phyloP scores from a whole-genome alignment of 2,329 filamentous ascomycete genomes.

The Fusarium caatingaense region DNA sequence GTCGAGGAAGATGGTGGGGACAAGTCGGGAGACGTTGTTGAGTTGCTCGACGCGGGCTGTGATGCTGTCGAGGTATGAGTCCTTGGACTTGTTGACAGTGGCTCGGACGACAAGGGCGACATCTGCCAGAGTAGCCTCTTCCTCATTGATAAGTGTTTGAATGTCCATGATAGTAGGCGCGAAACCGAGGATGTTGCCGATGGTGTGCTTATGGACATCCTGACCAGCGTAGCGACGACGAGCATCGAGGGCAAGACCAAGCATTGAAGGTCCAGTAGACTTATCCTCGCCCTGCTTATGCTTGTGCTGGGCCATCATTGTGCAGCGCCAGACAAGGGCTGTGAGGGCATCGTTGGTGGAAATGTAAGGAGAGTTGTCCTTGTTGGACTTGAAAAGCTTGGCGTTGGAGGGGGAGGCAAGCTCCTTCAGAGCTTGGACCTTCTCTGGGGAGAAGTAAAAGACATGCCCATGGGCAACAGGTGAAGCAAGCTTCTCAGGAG shows the following conservation, averaged over 20 bases:
- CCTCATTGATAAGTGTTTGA: not conserved
- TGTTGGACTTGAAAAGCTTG: not conserved
- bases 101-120: slow-evolving; percentile 4
- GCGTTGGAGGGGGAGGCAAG: not conserved
- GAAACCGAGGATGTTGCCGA: slow-evolving; percentile 16
- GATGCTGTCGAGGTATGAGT: slow-evolving; percentile 1
- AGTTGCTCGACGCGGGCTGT: not conserved
- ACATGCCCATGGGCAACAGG: slow-evolving; percentile 11
- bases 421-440: slow-evolving; percentile 3
- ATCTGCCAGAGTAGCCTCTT: not conserved
- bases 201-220: slow-evolving; percentile 8
- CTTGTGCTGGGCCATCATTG: slow-evolving; percentile 9
- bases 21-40: not conserved
- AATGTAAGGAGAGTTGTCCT: not conserved
- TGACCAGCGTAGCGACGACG: slow-evolving; percentile 14
- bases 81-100: slow-evolving; percentile 11
- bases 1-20: slow-evolving; percentile 6
- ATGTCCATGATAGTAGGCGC: slow-evolving; percentile 15
- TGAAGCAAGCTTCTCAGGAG: slow-evolving; percentile 10
- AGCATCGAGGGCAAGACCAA: slow-evolving; percentile 15
- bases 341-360: slow-evolving; percentile 20
- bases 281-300: not conserved
- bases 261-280: not conserved
- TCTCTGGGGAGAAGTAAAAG: slow-evolving; percentile 19
- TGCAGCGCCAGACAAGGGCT: slow-evolving; percentile 18